These are phyloP conservation scores for Pseudopyrenochaeta lycopersici DNA, from an alignment of 2,329 filamentous ascomycete genomes.

Conservation along the genomic window DNA sequence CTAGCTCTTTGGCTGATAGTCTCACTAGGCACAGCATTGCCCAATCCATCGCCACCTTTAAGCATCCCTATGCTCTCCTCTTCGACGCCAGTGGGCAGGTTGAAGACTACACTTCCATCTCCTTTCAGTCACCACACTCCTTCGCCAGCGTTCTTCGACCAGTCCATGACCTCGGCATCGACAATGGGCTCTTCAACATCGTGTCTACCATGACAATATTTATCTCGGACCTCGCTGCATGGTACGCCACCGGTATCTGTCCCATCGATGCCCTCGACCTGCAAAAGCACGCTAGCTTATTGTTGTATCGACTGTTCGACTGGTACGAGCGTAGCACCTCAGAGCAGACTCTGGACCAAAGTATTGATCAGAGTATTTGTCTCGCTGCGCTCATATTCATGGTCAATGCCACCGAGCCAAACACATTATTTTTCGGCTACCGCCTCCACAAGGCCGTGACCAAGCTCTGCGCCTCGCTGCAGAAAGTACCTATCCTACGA, in stretches of 20 bases:
- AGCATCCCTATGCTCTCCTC: slow-evolving; percentile 38
- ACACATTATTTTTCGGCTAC: slow-evolving; percentile 17
- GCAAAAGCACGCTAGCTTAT: slow-evolving; percentile 39
- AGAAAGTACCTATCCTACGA: slow-evolving; percentile 15
- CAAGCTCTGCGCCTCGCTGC: slow-evolving; percentile 29
- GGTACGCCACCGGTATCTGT: slow-evolving; percentile 23
- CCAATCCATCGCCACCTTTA: slow-evolving; percentile 40
- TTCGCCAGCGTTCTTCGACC: slow-evolving; percentile 23
- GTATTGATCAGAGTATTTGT: slow-evolving; percentile 37
- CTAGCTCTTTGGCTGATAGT: too few relatives aligned
- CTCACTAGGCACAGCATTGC: slow-evolving; percentile 43
- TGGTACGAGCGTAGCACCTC: slow-evolving; percentile 25
- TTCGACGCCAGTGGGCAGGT: slow-evolving; percentile 23
- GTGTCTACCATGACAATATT: slow-evolving; percentile 28
- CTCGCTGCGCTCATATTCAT: slow-evolving; percentile 38
- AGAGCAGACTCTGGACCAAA: slow-evolving; percentile 8
- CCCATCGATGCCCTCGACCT: slow-evolving; percentile 38
- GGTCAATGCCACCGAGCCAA: slow-evolving; percentile 31
- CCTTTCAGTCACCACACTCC: slow-evolving; percentile 18
- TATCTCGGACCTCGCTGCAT: slow-evolving; percentile 29
- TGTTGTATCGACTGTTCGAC: slow-evolving; percentile 37
- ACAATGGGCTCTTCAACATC: slow-evolving; percentile 26
- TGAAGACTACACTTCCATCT: slow-evolving; percentile 31
- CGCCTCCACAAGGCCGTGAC: slow-evolving; percentile 29
- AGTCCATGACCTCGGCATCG: slow-evolving; percentile 28